These are phyloP conservation scores for Ceratocystis destructans DNA, from an alignment of 2,329 filamentous ascomycete species.

Conservation along the genomic window DNA sequence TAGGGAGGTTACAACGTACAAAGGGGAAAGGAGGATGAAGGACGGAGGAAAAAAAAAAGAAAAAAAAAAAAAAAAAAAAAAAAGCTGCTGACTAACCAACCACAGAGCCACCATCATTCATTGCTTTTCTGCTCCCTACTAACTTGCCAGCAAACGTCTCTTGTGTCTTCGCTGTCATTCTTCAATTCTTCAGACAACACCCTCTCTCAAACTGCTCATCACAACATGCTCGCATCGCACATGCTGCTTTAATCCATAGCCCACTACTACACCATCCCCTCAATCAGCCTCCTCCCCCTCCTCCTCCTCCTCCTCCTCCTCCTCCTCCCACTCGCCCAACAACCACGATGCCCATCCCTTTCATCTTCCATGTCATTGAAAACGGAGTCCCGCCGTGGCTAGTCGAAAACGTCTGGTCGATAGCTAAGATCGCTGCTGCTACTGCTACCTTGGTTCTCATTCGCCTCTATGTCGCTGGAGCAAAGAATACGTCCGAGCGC, in stretches of 20 bases:
- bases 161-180: too few relatives aligned
- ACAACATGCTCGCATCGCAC: background rate
- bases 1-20: background rate
- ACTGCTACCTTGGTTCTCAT: constrained; percentile 31
- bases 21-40: too few relatives aligned
- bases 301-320: background rate
- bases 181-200: background rate
- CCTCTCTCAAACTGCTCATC: background rate
- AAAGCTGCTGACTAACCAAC: background rate
- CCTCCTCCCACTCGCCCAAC: background rate
- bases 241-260: background rate
- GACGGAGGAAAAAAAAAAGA: too few relatives aligned
- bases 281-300: background rate
- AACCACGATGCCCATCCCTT: constrained; percentile 38
- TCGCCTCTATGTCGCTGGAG: constrained; percentile 69
- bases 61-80: too few relatives aligned
- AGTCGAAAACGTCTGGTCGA: constrained; percentile 31
- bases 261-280: background rate
- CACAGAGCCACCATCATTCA: background rate
- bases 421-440: constrained; percentile 30
- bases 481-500: constrained; percentile 59
- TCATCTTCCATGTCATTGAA: constrained; percentile 34
- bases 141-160: too few relatives aligned
- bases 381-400: constrained; percentile 39
- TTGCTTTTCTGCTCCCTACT: too few relatives aligned